Percentiles rank a stretch among this genome's conserved stretches.
phyloP scores from a whole-genome alignment of 768 basidiomycete genomes.

The Lentinus tigrinus region DNA sequence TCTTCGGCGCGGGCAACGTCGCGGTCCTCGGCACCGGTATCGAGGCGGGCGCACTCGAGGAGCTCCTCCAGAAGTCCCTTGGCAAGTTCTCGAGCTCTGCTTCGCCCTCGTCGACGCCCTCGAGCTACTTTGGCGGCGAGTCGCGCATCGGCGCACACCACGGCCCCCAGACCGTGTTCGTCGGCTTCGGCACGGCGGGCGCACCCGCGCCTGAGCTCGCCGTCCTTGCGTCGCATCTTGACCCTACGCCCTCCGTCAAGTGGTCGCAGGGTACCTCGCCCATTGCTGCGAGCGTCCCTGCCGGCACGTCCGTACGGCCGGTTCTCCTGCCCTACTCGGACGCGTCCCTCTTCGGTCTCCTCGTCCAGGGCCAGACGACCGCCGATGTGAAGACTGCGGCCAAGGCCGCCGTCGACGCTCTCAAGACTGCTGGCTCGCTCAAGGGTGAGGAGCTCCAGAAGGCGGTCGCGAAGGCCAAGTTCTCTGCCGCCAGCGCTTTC shows the following conservation, averaged over 20 bases:
- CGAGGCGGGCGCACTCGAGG: constrained; percentile 62
- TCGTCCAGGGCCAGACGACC: constrained; percentile 68
- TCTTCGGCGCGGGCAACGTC: constrained; percentile 77
- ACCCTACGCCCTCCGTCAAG: constrained; percentile 79
- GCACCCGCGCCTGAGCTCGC: constrained; percentile 69
- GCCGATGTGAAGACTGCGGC: constrained; percentile 66
- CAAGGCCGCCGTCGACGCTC: constrained; percentile 62
- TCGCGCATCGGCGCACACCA: constrained; percentile 63
- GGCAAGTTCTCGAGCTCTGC: constrained; percentile 43
- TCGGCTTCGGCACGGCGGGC: constrained; percentile 81
- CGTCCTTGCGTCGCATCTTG: constrained; percentile 77
- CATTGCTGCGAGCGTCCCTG: constrained; percentile 58
- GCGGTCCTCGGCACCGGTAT: constrained; percentile 89
- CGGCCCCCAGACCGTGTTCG: constrained; percentile 73
- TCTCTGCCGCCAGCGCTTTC: constrained; percentile 64
- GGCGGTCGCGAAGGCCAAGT: constrained; percentile 88
- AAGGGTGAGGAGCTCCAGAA: constrained; percentile 68
- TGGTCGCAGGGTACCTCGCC: constrained; percentile 80
- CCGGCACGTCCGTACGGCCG: constrained; percentile 61
- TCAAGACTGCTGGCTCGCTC: constrained; percentile 49
- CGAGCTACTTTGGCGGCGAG: constrained; percentile 84
- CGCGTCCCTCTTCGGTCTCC: constrained; percentile 81
- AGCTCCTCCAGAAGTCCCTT: constrained; percentile 73
- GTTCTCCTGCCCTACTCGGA: constrained; percentile 91
- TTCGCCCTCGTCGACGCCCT: constrained; percentile 33